These are phyloP conservation scores for Auricularia sp. DNA, from an alignment of 768 basidiomycete species.

Conservation along the genomic window DNA sequence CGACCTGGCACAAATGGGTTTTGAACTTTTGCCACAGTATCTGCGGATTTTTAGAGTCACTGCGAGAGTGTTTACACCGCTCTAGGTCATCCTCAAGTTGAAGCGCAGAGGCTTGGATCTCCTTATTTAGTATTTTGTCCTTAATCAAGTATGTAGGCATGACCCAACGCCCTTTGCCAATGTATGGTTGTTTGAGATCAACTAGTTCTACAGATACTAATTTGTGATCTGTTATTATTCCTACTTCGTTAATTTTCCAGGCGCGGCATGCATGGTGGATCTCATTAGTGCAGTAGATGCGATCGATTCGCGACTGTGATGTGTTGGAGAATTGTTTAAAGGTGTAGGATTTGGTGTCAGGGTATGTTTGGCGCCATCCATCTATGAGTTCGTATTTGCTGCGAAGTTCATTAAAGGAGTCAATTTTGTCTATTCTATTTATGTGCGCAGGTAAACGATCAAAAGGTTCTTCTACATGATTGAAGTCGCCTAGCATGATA, in stretches of 20 bases:
- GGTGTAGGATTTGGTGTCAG: neutral
- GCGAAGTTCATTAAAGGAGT: neutral
- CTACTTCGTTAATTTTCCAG: too few species aligned
- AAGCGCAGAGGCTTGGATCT: neutral
- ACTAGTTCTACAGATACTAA: neutral
- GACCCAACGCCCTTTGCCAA: neutral
- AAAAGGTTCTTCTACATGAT: neutral
- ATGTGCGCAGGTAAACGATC: neutral
- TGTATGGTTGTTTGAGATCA: neutral
- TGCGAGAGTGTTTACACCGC: neutral
- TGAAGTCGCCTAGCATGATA: neutral
- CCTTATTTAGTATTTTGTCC: neutral
- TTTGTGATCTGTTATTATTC: too few species aligned
- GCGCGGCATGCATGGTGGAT: too few species aligned
- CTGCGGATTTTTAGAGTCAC: neutral
- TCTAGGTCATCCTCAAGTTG: neutral
- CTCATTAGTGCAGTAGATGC: too few species aligned
- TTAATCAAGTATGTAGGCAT: neutral
- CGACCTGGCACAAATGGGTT: neutral
- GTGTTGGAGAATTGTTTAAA: neutral
- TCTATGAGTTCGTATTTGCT: neutral
- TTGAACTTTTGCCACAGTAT: neutral
- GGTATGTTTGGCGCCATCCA: neutral
- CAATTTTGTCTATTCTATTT: neutral
- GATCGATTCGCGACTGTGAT: neutral